Evolutionary conservation across 2,329 filamentous ascomycete species (phyloP).

Genomic region (Meredithiella fracta): DNA sequence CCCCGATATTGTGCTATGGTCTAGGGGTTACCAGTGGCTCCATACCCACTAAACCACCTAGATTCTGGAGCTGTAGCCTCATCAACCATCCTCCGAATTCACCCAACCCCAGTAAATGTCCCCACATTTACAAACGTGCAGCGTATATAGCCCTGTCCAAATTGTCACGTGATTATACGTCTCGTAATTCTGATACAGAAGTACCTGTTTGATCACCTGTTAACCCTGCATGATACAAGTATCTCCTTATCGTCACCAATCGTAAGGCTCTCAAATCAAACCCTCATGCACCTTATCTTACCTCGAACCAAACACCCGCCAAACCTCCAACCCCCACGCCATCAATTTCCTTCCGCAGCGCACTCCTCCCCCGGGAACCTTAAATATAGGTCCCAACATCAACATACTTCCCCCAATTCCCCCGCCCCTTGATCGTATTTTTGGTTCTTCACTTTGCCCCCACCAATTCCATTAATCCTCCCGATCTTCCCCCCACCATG

Average conservation of each 20-base stretch:
- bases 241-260: neutral
- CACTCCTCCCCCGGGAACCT: neutral
- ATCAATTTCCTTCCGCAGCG: neutral
- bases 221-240: neutral
- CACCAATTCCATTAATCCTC: neutral
- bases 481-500: constrained; percentile 9
- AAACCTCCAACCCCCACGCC: neutral
- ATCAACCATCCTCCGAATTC: too few relatives aligned
- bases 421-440: too few relatives aligned
- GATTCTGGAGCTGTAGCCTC: too few relatives aligned
- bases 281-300: neutral
- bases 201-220: neutral
- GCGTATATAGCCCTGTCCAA: neutral
- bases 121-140: neutral
- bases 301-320: neutral
- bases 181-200: neutral
- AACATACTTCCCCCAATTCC: neutral
- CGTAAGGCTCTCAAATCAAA: neutral
- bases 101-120: neutral
- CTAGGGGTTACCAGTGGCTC: too few relatives aligned
- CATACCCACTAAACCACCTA: too few relatives aligned
- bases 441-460: neutral
- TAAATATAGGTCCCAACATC: neutral
- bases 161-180: neutral
- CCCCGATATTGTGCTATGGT: too few relatives aligned